Base-by-base conservation (phyloP, 2,329 filamentous ascomycete species). In the Ambrosiella beaveri region DNA sequence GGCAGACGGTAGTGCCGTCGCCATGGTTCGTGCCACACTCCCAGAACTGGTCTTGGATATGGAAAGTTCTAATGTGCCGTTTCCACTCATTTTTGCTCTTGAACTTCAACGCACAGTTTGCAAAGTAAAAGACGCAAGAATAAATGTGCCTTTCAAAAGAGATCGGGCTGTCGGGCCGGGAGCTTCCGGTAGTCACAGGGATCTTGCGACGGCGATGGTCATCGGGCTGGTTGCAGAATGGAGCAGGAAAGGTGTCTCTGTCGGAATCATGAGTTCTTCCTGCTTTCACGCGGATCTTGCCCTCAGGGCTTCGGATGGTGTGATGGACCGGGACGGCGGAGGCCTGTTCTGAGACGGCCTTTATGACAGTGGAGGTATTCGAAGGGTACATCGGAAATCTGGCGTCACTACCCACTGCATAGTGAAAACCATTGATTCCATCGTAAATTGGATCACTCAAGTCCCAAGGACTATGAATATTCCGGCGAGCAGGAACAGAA, bases 11-110 rank as follows among this genome's bases (percentile, higher is more conserved):
- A 1, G 8, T 54, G n/a, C 15, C 37, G 2, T 40, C 7, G 17
- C 15, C 35, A 3, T 59, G 54, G 66, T 81, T 84, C 7, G 69
- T 65, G 61, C 80, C 84, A 71, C 90, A 97, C 59, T 84, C 75
- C 80, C 84, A 96, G 70, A 82, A 86, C 50, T 78, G 73, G 2
- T 87, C 74, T 57, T 83, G 79, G 19, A 95, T 74, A 66, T 97
- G 91, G 66, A 95, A 86, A 0, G 85, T 86, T 38, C 75, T 73
- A 64, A 91, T 81, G 66, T 97, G 91, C 0, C 91, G 81, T 69
- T 96, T 96, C 91, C 91, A 96, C 68, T 96, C 90, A 67, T 95
- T 95, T 71, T 95, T 95, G 63, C 78, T 83, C 2, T 78, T 76
- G 65, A 95, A 95, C 0, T 76, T 81, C 1, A 81, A 79, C 0